Conservation (phyloP, 495 filamentous ascomycete genomes). For the Jackrogersella multiformis region DNA sequence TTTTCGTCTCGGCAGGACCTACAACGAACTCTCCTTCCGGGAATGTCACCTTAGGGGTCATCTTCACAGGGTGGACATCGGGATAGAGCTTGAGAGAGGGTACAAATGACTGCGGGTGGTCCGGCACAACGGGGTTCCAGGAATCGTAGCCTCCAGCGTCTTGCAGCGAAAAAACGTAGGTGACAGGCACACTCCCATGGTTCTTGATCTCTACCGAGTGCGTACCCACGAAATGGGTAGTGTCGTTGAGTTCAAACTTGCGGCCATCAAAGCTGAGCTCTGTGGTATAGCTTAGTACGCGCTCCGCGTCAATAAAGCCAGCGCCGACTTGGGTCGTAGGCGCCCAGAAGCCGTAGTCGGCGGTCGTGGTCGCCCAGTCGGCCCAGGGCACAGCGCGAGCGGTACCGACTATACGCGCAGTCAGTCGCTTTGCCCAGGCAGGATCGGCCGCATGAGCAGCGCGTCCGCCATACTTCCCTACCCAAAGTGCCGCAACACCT, state of each 20-base stretch:
- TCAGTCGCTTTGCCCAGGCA: conserved; percentile 35
- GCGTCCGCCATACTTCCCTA: conserved; percentile 44
- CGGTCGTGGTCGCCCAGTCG: conserved; percentile 46
- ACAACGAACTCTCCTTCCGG: conserved; percentile 16
- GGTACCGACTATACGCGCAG: conserved; percentile 46
- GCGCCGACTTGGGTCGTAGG: conserved; percentile 53
- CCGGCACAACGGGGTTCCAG: conserved; percentile 9
- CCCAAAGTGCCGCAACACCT: conserved; percentile 54
- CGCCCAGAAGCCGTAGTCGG: conserved; percentile 50
- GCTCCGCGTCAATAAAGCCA: conserved; percentile 65
- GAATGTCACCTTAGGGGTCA: conserved; percentile 5
- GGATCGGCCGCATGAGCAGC: conserved; percentile 25
- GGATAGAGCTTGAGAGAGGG: conserved; percentile 14
- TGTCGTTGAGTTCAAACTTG: conserved; percentile 58
- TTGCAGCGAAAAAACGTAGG: conserved; percentile 45
- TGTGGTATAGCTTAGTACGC: conserved; percentile 70
- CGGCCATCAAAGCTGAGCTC: conserved; percentile 73
- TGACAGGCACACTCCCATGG: conserved; percentile 42
- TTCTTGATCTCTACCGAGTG: conserved; percentile 54
- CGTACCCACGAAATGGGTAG: conserved; percentile 42
- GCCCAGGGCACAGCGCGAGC: conserved; percentile 54
- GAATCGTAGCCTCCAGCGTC: conserved; percentile 22
- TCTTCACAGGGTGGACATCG: conserved; percentile 14
- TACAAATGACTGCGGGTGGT: conserved; percentile 6
- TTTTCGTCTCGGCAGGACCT: conserved; percentile 24